Conservation (phyloP, 208 protist species). For the Leptomonas seymouri region DNA sequence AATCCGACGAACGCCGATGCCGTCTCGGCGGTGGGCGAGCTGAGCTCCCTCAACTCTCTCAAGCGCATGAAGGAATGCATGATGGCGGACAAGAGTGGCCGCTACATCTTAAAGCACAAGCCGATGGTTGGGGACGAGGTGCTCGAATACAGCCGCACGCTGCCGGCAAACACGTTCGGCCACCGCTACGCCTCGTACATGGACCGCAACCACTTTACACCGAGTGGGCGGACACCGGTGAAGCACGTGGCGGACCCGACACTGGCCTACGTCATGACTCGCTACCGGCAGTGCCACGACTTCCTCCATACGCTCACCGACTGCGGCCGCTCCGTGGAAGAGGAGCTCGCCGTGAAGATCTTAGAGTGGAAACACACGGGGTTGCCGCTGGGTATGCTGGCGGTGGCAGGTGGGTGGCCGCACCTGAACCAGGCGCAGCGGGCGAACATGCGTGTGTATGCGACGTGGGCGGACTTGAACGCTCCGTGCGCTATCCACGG, state of each 20-base stretch:
- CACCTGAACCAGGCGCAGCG: conserved; percentile 55
- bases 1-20: conserved; percentile 68
- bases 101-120: conserved; percentile 59
- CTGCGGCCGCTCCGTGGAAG: conserved; percentile 81
- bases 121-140: conserved; percentile 65
- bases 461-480: conserved; percentile 61
- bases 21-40: conserved; percentile 77
- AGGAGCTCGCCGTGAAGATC: conserved; percentile 86
- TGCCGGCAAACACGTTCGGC: conserved; percentile 71
- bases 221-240: conserved; percentile 68
- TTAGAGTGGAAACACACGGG: conserved; percentile 85
- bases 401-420: conserved; percentile 66
- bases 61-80: conserved; percentile 74
- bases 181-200: conserved; percentile 79
- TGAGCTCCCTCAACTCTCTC: conserved; percentile 62
- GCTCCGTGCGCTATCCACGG: conserved; percentile 58
- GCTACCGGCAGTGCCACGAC: conserved; percentile 88
- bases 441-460: conserved; percentile 50
- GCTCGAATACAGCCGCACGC: conserved; percentile 48
- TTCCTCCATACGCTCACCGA: conserved; percentile 71
- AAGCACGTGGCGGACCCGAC: conserved; percentile 67
- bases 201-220: conserved; percentile 78
- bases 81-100: conserved; percentile 76
- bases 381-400: conserved; percentile 73
- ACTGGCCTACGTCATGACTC: conserved; percentile 85